These are phyloP conservation scores for Thinopyrum elongatum DNA, from an alignment of 176 grass and related monocot genomes.

Conservation along the genomic window DNA sequence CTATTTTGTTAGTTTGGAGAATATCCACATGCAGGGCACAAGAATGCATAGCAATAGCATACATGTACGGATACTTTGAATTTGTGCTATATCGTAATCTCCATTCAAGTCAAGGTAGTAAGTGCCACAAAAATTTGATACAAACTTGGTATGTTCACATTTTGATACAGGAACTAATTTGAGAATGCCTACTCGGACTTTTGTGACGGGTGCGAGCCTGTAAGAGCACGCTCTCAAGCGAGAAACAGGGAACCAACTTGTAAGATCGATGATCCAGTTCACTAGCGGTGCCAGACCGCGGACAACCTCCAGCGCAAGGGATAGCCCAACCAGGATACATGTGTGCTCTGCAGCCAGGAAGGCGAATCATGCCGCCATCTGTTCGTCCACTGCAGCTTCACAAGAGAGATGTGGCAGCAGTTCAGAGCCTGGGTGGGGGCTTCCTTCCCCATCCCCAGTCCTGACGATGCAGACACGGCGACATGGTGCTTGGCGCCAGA, in stretches of 20 bases:
- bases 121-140: not conserved
- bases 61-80: constrained; percentile 5
- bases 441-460: no score
- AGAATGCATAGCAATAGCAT: not conserved
- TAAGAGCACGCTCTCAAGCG: not conserved
- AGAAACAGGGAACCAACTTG: not conserved
- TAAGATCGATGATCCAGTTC: not conserved
- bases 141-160: not conserved
- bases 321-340: no score
- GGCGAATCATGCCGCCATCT: no score
- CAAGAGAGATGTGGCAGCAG: no score
- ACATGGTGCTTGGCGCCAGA: no score
- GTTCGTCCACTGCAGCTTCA: no score
- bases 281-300: no score
- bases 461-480: no score
- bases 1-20: not conserved
- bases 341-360: no score
- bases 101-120: not conserved
- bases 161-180: not conserved
- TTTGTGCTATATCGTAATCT: not conserved
- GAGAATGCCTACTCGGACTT: not conserved
- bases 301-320: no score
- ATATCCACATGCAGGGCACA: not conserved
- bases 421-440: no score
- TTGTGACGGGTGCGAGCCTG: not conserved